Conservation (phyloP, 768 basidiomycete genomes). For the Phlegmacium glaucopus region DNA sequence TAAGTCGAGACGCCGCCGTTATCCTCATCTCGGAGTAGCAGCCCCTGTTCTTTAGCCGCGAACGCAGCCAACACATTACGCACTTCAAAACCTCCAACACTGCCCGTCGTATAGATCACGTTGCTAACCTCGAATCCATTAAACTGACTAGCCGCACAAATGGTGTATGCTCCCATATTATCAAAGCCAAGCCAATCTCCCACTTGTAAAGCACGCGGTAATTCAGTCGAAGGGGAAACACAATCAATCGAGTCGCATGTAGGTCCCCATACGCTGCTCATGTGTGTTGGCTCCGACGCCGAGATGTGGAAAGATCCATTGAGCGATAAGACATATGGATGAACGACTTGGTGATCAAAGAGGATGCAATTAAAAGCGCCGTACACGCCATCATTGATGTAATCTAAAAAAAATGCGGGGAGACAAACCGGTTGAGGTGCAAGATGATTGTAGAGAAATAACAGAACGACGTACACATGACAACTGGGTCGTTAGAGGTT, state of each 20-base stretch:
- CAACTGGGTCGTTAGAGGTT: conserved; percentile 38
- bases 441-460: conserved; percentile 1
- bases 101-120: conserved; percentile 76
- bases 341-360: conserved; percentile 84
- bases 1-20: too few relatives aligned
- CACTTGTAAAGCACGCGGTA: conserved; percentile 71
- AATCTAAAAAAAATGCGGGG: conserved; percentile 54
- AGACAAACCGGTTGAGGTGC: neutral
- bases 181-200: conserved; percentile 99
- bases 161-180: conserved; percentile 99
- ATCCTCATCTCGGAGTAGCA: too few relatives aligned
- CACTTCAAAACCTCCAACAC: conserved; percentile 31
- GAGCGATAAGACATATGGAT: conserved; percentile 77
- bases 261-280: conserved; percentile 92
- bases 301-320: conserved; percentile 34
- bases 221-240: conserved; percentile 60
- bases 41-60: conserved; percentile 38
- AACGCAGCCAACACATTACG: conserved; percentile 47
- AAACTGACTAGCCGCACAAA: conserved; percentile 95
- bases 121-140: conserved; percentile 72
- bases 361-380: conserved; percentile 96
- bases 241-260: conserved; percentile 98
- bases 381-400: conserved; percentile 99
- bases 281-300: conserved; percentile 34
- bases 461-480: conserved; percentile 85